Percentiles rank a stretch among this genome's conserved stretches.
These are phyloP conservation scores for Hysterium pulicare DNA, from an alignment of 2,329 filamentous ascomycete genomes.

Conservation along the genomic window DNA sequence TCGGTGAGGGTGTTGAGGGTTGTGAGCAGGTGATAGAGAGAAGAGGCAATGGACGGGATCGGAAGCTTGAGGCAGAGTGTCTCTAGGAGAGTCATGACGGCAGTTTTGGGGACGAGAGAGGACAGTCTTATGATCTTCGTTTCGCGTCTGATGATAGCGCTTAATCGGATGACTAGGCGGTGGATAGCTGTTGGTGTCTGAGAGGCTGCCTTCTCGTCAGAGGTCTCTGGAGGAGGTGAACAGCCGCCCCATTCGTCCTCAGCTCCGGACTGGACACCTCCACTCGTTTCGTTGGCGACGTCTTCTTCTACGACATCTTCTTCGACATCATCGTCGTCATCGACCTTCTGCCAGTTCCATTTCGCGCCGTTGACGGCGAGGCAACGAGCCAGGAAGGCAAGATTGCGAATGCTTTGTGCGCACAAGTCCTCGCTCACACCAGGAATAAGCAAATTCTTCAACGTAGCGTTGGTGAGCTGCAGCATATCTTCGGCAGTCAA, in stretches of 20 bases:
- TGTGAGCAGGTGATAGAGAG: constrained; percentile 62
- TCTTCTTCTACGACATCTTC: constrained; percentile 47
- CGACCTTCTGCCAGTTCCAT: constrained; percentile 44
- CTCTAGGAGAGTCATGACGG: constrained; percentile 70
- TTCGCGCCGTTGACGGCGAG: constrained; percentile 56
- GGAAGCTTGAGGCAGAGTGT: constrained; percentile 64
- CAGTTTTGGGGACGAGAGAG: constrained; percentile 69
- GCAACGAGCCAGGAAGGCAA: constrained; percentile 74
- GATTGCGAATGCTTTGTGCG: constrained; percentile 72
- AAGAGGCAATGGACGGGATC: constrained; percentile 55
- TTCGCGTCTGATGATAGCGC: constrained; percentile 69
- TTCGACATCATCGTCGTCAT: constrained; percentile 42
- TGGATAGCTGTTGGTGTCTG: constrained; percentile 54
- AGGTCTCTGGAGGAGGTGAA: constrained; percentile 17
- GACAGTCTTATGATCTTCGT: constrained; percentile 58
- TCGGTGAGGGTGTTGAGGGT: constrained; percentile 84
- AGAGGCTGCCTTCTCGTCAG: constrained; percentile 10
- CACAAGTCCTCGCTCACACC: constrained; percentile 72
- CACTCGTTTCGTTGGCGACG: constrained; percentile 37
- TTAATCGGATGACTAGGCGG: constrained; percentile 75
- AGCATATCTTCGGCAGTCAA: constrained; percentile 64
- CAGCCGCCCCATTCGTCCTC: constrained; percentile 30
- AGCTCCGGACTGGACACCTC: constrained; percentile 26
- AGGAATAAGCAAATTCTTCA: constrained; percentile 59
- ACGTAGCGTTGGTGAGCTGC: constrained; percentile 54